phyloP scores from a whole-genome alignment of 2,329 filamentous ascomycete genomes.

The Colletotrichum orchidophilum region DNA sequence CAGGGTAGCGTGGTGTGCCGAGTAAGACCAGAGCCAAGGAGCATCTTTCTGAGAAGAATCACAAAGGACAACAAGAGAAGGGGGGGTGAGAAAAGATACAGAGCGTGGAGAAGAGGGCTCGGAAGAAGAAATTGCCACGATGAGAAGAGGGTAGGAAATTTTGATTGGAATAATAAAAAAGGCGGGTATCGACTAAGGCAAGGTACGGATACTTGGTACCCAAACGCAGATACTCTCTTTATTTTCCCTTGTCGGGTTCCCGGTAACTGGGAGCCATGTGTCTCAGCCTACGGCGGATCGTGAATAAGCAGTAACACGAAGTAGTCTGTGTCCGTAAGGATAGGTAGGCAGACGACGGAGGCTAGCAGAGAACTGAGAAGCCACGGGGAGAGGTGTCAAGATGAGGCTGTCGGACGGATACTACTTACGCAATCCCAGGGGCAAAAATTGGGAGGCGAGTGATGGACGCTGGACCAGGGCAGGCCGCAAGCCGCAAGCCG shows the following conservation, averaged over 20 bases:
- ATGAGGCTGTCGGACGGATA: neutral
- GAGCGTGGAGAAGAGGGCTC: neutral
- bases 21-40: neutral
- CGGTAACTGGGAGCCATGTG: neutral
- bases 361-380: neutral
- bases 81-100: neutral
- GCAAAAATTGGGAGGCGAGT: neutral
- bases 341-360: neutral
- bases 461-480: too few relatives aligned
- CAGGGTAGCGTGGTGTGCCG: neutral
- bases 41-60: neutral
- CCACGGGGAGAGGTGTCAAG: neutral
- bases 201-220: neutral
- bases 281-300: neutral
- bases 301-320: too few relatives aligned
- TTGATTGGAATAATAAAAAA: constrained; percentile 29
- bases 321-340: too few relatives aligned
- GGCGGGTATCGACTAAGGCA: constrained; percentile 31
- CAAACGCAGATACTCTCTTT: neutral
- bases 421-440: neutral
- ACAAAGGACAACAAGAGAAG: too few relatives aligned
- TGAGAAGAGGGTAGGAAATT: constrained; percentile 15
- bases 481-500: too few relatives aligned
- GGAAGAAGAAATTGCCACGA: constrained; percentile 26
- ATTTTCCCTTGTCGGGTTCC: neutral